Base-by-base conservation (phyloP, 225 moss, liverwort and hornwort species). In the Anthoceros angustus region DNA sequence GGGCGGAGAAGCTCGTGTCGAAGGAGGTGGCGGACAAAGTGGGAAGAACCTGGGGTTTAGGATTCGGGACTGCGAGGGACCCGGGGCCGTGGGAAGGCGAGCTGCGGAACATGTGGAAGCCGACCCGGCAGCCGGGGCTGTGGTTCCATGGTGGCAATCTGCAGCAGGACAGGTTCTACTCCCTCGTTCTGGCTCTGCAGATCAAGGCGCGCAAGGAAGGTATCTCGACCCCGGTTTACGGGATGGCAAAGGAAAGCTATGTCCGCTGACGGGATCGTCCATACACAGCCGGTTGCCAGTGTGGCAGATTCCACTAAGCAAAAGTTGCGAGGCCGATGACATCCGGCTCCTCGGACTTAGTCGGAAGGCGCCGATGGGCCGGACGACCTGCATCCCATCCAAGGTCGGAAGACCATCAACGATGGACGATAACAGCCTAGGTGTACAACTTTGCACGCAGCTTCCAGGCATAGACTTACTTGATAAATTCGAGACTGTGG, bases 61-160 rank as follows among this genome's bases (percentile, higher is more conserved):
- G 72, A 8, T 72, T 66, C 20, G 43, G 26, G 42, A 72, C 72
- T 23, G 66, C 72, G 39, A 62, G 42, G 11, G 72, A 72, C 24
- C 72, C 72, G 8, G 72, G 72, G 6, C 72, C 72, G 16, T 72
- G 72, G 72, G 72, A 72, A 39, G 63, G 43, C 32, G 72, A 72
- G 67, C 43, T 72, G 42, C 67, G 72, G 4, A 72, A 67, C 32
- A 72, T 72, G 72, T 72, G 72, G 72, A 72, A 72, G 67, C 72
- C 72, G 15, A 72, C 62, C 8, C 72, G 67, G 16, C 67, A 72
- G 72, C 43, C 42, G 4, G 72, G 72, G 20, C 62, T 72, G 26
- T 72, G 67, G 67, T 72, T 72, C 20, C 66, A 66, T 39, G 72
- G 72, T 12, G 72, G 67, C 2, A 72, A 72, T 40, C 25, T 72